Conservation (phyloP, 345 rosid species). For the Cardamine chenopodiifolia region DNA sequence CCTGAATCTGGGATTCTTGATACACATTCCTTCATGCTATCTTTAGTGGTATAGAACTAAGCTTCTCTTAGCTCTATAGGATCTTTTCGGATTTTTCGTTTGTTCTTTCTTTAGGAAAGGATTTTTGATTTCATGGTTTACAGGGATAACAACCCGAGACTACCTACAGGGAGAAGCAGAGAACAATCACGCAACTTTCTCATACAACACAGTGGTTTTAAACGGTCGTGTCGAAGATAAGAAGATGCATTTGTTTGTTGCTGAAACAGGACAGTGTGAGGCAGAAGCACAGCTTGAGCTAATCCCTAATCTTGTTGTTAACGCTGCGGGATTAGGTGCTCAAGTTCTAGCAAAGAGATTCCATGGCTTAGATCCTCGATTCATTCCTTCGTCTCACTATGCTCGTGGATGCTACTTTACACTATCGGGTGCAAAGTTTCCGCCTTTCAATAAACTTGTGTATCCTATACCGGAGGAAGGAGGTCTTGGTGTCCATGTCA, state of each 20-base stretch:
- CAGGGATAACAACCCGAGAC: conserved; percentile 41
- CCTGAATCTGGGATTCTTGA: conserved; percentile 82
- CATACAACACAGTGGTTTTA: conserved; percentile 69
- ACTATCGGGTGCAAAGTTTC: conserved; percentile 51
- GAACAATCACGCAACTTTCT: conserved; percentile 61
- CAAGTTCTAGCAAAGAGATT: conserved; percentile 69
- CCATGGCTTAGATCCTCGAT: conserved; percentile 47
- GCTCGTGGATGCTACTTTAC: conserved; percentile 90
- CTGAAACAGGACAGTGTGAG: conserved; percentile 55
- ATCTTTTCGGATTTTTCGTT: background rate
- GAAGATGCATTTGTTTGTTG: conserved; percentile 56
- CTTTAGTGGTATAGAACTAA: conserved; percentile 60
- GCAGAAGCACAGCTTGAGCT: conserved; percentile 58
- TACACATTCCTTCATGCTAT: conserved; percentile 80
- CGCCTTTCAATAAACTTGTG: conserved; percentile 70
- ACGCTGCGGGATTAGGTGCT: conserved; percentile 86
- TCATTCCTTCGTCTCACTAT: conserved; percentile 60
- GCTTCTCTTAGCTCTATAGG: background rate
- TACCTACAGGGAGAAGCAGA: conserved; percentile 84
- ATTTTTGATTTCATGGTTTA: conserved; percentile 49
- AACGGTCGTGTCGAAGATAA: conserved; percentile 65
- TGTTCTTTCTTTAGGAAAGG: conserved; percentile 24
- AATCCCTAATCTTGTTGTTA: conserved; percentile 67
- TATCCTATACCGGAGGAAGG: conserved; percentile 94
- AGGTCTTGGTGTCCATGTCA: conserved; percentile 90